Conservation (phyloP, 768 basidiomycete species). For the Tephrocybe sp. region DNA sequence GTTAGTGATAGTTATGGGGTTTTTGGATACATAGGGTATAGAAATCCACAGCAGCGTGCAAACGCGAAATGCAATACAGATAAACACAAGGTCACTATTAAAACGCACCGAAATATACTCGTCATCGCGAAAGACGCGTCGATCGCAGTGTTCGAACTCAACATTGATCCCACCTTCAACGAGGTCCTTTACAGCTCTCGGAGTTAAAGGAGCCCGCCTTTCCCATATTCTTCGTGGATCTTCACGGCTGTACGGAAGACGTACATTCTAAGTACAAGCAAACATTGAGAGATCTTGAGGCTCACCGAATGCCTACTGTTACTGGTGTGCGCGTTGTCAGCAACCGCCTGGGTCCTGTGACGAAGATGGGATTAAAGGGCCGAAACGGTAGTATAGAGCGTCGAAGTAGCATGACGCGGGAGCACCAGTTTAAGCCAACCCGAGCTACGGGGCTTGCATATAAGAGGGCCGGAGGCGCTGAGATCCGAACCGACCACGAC, state of each 20-base stretch:
- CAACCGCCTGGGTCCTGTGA: background rate
- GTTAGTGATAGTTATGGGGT: background rate
- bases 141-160: slow-evolving; percentile 71
- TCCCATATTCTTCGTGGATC: slow-evolving; percentile 85
- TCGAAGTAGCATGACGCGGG: slow-evolving; percentile 6
- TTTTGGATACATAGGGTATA: background rate
- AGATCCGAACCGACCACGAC: slow-evolving; percentile 13
- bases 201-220: slow-evolving; percentile 79
- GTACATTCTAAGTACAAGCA: background rate
- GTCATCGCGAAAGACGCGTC: slow-evolving; percentile 64
- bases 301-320: slow-evolving; percentile 33
- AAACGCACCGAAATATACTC: slow-evolving; percentile 64
- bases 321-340: slow-evolving; percentile 14
- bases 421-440: background rate
- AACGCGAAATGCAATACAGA: background rate
- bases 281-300: background rate
- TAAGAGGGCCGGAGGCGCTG: slow-evolving; percentile 11
- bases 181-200: slow-evolving; percentile 64
- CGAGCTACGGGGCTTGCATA: background rate
- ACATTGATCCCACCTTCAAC: slow-evolving; percentile 61
- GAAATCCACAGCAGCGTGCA: no score
- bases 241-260: slow-evolving; percentile 50
- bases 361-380: background rate
- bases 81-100: background rate
- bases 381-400: slow-evolving; percentile 1